phyloP scores from a whole-genome alignment of 2,329 filamentous ascomycete genomes.

The Aspergillus ochraceus region DNA sequence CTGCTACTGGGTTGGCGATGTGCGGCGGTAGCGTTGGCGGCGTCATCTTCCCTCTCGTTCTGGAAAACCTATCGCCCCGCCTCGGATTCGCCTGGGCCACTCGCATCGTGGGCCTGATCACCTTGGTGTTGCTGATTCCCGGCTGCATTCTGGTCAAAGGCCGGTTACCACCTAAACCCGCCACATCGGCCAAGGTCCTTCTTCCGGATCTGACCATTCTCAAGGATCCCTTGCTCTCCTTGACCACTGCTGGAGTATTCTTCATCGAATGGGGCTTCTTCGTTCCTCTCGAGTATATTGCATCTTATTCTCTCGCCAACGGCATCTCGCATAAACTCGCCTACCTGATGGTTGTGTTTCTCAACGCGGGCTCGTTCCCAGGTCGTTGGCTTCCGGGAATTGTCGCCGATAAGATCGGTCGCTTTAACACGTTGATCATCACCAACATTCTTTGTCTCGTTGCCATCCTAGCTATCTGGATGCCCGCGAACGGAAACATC shows the following conservation, averaged over 20 bases:
- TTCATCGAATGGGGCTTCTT: slow-evolving; percentile 26
- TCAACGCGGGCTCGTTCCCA: slow-evolving; percentile 24
- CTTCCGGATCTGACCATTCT: slow-evolving; percentile 22
- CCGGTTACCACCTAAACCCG: slow-evolving; percentile 11
- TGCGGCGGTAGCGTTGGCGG: slow-evolving; percentile 34
- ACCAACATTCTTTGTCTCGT: slow-evolving; percentile 27
- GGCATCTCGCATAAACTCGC: slow-evolving; percentile 16
- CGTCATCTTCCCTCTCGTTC: slow-evolving; percentile 32
- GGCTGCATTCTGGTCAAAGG: slow-evolving; percentile 15
- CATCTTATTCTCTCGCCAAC: slow-evolving; percentile 21
- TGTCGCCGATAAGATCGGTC: slow-evolving; percentile 25
- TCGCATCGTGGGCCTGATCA: slow-evolving; percentile 40
- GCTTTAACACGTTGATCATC: slow-evolving; percentile 30
- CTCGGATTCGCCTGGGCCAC: slow-evolving; percentile 37
- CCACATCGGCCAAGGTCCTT: slow-evolving; percentile 12
- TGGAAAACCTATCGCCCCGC: slow-evolving; percentile 25
- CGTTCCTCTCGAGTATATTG: slow-evolving; percentile 25
- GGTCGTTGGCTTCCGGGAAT: slow-evolving; percentile 25
- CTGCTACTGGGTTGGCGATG: slow-evolving; percentile 36
- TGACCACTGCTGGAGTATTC: slow-evolving; percentile 21
- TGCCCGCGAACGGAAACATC: slow-evolving; percentile 22
- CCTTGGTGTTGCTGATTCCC: slow-evolving; percentile 29
- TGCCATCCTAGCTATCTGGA: slow-evolving; percentile 28
- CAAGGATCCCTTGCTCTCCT: slow-evolving; percentile 14
- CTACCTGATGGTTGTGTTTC: slow-evolving; percentile 24